Percentiles rank a stretch among this genome's conserved stretches.
Evolutionary conservation across 1,284 basidiomycete species (phyloP).

Genomic region (Xerocomus minutiporus): DNA sequence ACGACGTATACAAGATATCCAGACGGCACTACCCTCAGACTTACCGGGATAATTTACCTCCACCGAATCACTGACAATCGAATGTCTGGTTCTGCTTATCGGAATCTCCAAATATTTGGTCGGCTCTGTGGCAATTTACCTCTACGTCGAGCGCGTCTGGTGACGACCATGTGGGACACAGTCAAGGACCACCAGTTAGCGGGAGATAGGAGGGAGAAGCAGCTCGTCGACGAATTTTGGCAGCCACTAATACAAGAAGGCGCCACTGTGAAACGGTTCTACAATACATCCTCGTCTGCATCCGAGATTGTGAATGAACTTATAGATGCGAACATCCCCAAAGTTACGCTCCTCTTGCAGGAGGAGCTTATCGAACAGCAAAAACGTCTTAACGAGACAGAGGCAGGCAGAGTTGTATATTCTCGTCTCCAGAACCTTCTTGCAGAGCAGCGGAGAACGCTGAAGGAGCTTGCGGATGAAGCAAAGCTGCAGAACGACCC

Average conservation of each 20-base stretch:
- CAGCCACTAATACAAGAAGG: conserved; percentile 29
- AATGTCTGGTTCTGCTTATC: conserved; percentile 40
- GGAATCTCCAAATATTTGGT: conserved; percentile 45
- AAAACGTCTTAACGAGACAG: conserved; percentile 20
- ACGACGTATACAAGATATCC: conserved; percentile 12
- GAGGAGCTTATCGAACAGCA: conserved; percentile 19
- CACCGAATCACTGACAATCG: conserved; percentile 49
- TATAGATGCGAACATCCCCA: not conserved
- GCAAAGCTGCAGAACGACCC: conserved; percentile 10
- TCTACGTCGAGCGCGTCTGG: conserved; percentile 33
- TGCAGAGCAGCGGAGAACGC: conserved; percentile 10
- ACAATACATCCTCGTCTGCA: conserved; percentile 1
- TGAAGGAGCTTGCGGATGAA: conserved; percentile 13
- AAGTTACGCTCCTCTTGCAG: conserved; percentile 14
- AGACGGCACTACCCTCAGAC: conserved; percentile 4
- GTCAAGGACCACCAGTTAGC: conserved; percentile 10
- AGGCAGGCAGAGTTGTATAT: conserved; percentile 17
- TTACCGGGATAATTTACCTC: conserved; percentile 46
- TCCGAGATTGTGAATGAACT: conserved; percentile 6
- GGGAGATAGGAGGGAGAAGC: conserved; percentile 23
- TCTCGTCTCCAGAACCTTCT: conserved; percentile 18
- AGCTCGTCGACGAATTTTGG: conserved; percentile 28
- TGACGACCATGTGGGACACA: conserved; percentile 37
- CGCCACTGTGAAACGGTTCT: conserved; percentile 19
- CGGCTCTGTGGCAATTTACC: conserved; percentile 12